Percentiles rank a stretch among this genome's conserved stretches.
These are phyloP conservation scores for Ophiostoma novo-ulmi DNA, from an alignment of 2,329 filamentous ascomycete genomes.

Conservation along the genomic window DNA sequence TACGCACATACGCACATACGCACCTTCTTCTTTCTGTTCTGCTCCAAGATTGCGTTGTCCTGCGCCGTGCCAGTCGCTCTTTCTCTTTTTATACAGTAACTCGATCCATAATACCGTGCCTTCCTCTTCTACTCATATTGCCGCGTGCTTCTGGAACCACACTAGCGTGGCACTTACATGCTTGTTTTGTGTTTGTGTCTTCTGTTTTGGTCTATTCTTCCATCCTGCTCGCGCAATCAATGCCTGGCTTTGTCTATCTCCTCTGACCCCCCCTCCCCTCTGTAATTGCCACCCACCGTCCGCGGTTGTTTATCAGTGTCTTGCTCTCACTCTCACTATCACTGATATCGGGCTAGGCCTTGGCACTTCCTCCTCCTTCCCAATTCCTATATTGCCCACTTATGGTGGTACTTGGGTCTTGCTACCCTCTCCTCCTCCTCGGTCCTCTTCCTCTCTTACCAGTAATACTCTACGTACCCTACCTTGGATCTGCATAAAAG, in stretches of 20 bases:
- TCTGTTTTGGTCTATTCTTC: background rate
- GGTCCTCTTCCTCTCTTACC: background rate
- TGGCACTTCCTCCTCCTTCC: conserved; percentile 14
- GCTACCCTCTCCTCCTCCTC: background rate
- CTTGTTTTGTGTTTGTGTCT: conserved; percentile 2
- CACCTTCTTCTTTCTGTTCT: conserved; percentile 14
- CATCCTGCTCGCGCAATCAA: background rate
- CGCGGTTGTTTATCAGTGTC: conserved; percentile 1
- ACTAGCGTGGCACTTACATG: conserved; percentile 15
- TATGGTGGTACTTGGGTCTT: conserved; percentile 8
- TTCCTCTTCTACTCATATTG: conserved; percentile 8
- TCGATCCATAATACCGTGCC: conserved; percentile 3
- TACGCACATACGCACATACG: background rate
- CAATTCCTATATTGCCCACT: conserved; percentile 16
- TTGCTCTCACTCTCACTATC: background rate
- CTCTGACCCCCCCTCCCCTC: background rate
- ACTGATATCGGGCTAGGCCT: conserved; percentile 2
- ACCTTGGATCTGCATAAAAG: conserved; percentile 24
- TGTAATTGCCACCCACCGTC: background rate
- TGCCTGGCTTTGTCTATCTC: conserved; percentile 9
- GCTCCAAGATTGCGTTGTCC: background rate
- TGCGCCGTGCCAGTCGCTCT: conserved; percentile 1
- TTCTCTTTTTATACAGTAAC: background rate
- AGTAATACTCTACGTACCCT: background rate
- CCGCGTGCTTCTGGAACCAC: conserved; percentile 4